Conservation (phyloP, 305 asterid species). For the Solanum hybrid region DNA sequence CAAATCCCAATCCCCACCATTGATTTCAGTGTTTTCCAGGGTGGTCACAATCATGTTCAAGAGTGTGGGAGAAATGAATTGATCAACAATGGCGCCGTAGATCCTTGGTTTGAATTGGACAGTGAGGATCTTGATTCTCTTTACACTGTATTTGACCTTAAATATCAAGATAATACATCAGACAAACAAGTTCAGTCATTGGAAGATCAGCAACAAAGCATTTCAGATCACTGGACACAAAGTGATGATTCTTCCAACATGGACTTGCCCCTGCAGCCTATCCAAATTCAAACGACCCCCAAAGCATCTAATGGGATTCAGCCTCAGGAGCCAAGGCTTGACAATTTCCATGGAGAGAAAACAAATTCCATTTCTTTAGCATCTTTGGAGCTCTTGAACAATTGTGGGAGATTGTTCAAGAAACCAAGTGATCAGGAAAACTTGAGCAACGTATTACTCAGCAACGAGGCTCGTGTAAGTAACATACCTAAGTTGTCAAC, state of each 20-base stretch:
- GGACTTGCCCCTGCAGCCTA: not conserved
- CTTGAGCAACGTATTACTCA: not conserved
- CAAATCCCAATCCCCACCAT: not conserved
- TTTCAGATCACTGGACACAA: not conserved
- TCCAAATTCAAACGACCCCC: not conserved
- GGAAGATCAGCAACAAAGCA: not conserved
- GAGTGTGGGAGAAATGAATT: not conserved
- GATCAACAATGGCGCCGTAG: not conserved
- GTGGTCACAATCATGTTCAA: not conserved
- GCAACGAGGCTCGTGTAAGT: not conserved
- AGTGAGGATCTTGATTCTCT: not conserved
- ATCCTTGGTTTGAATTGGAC: not conserved
- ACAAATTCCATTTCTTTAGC: slow-evolving; percentile 15
- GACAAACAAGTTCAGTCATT: not conserved
- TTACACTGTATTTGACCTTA: not conserved
- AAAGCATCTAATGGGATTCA: not conserved
- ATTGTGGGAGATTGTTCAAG: slow-evolving; percentile 21
- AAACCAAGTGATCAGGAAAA: not conserved
- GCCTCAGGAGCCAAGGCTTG: slow-evolving; percentile 1
- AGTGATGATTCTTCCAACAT: not conserved
- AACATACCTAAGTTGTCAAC: slow-evolving; percentile 16
- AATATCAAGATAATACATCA: not conserved
- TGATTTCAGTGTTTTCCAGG: not conserved
- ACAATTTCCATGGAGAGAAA: slow-evolving; percentile 1
- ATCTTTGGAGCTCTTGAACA: slow-evolving; percentile 22